Conservation (phyloP, 306 rosid species). For the Lupinus albus region DNA sequence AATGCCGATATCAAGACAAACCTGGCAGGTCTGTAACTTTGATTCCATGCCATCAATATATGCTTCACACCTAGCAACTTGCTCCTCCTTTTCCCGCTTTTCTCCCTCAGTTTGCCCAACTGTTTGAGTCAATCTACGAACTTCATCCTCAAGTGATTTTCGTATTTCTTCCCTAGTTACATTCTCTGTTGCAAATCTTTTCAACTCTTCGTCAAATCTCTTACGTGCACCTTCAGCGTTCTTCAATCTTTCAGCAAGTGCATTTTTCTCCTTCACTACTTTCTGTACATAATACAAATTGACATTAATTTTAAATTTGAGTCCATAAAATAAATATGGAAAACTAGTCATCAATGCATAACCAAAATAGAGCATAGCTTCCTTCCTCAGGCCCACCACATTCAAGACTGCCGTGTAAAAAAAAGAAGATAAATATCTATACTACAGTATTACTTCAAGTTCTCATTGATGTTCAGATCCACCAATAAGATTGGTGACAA, state of each 20-base stretch:
- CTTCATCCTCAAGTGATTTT: slow-evolving; percentile 93
- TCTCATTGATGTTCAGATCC: slow-evolving; percentile 21
- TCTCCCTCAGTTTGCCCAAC: slow-evolving; percentile 98
- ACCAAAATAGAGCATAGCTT: slow-evolving; percentile 11
- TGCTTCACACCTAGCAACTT: slow-evolving; percentile 93
- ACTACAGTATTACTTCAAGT: slow-evolving; percentile 25
- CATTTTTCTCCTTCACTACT: slow-evolving; percentile 93
- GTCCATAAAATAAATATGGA: slow-evolving; percentile 2
- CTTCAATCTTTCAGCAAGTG: slow-evolving; percentile 91
- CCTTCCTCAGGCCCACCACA: slow-evolving; percentile 15
- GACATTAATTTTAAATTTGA: slow-evolving; percentile 24
- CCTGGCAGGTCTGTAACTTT: slow-evolving; percentile 96
- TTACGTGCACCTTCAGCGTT: slow-evolving; percentile 91
- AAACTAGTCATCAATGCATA: slow-evolving; percentile 38
- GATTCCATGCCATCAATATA: slow-evolving; percentile 98
- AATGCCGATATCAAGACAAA: slow-evolving; percentile 44
- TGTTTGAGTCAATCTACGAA: slow-evolving; percentile 83
- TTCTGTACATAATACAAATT: slow-evolving; percentile 63
- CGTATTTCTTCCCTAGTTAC: slow-evolving; percentile 91
- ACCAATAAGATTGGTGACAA: slow-evolving; percentile 3
- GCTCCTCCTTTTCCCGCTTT: slow-evolving; percentile 94
- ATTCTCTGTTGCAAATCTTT: slow-evolving; percentile 89
- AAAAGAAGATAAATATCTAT: slow-evolving; percentile 6
- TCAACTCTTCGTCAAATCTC: slow-evolving; percentile 96
- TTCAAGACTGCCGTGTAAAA: slow-evolving; percentile 3